These are phyloP conservation scores for Carex pumila DNA, from an alignment of 176 grass and related monocot genomes.

Conservation along the genomic window DNA sequence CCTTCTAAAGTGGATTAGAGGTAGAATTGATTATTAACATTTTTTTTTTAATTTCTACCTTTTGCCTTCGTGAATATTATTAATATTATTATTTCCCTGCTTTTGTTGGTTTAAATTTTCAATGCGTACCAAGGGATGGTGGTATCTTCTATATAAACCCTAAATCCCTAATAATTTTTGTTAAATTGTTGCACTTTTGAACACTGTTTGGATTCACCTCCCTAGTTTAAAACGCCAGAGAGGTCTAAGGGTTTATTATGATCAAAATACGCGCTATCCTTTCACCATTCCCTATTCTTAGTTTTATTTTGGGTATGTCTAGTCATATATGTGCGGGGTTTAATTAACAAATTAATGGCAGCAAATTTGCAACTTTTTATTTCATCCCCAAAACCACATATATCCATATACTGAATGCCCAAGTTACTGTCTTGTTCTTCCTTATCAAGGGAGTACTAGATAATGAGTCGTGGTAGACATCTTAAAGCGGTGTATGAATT, in stretches of 20 bases:
- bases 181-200: not conserved
- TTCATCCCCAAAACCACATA: not conserved
- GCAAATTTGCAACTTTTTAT: not conserved
- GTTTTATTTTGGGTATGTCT: not conserved
- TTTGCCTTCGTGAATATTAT: not conserved
- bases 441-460: not conserved
- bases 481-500: not conserved
- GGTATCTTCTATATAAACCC: not conserved
- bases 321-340: not conserved
- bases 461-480: too few species aligned
- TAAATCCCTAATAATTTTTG: not conserved
- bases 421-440: not conserved
- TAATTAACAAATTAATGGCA: not conserved
- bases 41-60: not conserved
- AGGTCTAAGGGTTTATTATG: not conserved
- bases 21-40: slow-evolving; percentile 22
- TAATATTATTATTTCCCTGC: not conserved
- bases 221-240: not conserved
- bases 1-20: slow-evolving; percentile 93
- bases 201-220: not conserved
- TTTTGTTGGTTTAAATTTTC: not conserved
- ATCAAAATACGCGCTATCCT: not conserved
- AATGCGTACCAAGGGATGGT: not conserved
- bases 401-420: not conserved
- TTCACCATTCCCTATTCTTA: not conserved